Conservation (phyloP, 2,329 filamentous ascomycete genomes). For the Sclerotinia sclerotiorum region DNA sequence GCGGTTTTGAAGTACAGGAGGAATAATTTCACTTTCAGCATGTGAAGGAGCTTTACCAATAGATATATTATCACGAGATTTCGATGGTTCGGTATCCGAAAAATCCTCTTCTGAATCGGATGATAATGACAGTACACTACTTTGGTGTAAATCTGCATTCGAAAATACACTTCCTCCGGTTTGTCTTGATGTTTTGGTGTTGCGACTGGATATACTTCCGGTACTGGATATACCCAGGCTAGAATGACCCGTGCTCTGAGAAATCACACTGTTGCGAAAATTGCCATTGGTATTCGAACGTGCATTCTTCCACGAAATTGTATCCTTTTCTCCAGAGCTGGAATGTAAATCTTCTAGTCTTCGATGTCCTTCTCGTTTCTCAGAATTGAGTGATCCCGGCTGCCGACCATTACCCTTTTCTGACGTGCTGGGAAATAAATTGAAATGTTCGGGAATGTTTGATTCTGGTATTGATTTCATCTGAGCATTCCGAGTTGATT, state of each 20-base stretch:
- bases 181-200: slow-evolving; percentile 37
- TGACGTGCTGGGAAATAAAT: background rate
- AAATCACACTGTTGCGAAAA: slow-evolving; percentile 16
- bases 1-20: slow-evolving; percentile 13
- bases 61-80: slow-evolving; percentile 19
- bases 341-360: slow-evolving; percentile 19
- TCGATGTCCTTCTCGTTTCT: slow-evolving; percentile 8
- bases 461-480: slow-evolving; percentile 37
- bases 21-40: slow-evolving; percentile 22
- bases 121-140: slow-evolving; percentile 40
- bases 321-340: slow-evolving; percentile 14
- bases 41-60: slow-evolving; percentile 20
- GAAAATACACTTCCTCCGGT: slow-evolving; percentile 37
- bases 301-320: slow-evolving; percentile 38
- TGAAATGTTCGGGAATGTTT: slow-evolving; percentile 26
- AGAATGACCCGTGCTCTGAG: slow-evolving; percentile 12
- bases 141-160: slow-evolving; percentile 36
- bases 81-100: slow-evolving; percentile 28
- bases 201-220: slow-evolving; percentile 39
- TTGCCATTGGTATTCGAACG: slow-evolving; percentile 24
- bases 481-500: slow-evolving; percentile 27
- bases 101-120: slow-evolving; percentile 38
- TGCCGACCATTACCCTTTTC: background rate
- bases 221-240: slow-evolving; percentile 34
- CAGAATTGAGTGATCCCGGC: background rate